Base-by-base conservation (phyloP, 371 early-diverging fungal species). In the Mortierella sp. region DNA sequence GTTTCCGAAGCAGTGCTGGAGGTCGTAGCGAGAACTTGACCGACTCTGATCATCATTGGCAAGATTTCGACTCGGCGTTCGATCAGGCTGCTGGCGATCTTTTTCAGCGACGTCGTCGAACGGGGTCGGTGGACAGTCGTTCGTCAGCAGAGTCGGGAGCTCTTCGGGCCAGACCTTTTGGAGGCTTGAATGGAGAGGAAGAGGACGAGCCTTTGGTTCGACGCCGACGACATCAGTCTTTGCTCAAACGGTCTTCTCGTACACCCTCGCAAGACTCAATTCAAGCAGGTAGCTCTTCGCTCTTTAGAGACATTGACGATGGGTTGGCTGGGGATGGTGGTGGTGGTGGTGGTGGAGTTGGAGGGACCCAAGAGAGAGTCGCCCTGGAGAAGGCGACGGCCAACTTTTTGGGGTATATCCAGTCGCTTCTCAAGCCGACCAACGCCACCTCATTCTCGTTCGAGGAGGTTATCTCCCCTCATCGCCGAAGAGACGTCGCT, bases 371-470 rank as follows among this genome's bases (percentile, higher is more conserved):
- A 29, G 64, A 55, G 6, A 73, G 39, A 6, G 8, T 43, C n/a
- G 73, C 64, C 16, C 11, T 76, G n/a, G 81, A 81, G n/a, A 76
- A 64, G 4, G 84, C 79, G 40, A 79, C 84, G 0, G 41, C 52
- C 22, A 78, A 73, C 22, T 83, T 83, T 64, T 26, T 79, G 43
- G 26, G 22, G 6, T 83, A 83, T 48, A 66, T 68, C 7, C 73
- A 67, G 7, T 75, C 73, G 6, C 65, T 73, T 11, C 41, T 83
- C 7, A 40, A 50, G 29, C 72, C 71, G 3, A 66, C 71, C 16
- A 55, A 64, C 1, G 43, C 67, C 22, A 67, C 19, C 24, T 74
- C 69, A 16, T 64, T 74, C 40, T 68, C 52, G 34, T 73, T 83
- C 53, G 50, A 67, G 16, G 79, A 79, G 6, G 64, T 83, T 41